Conservation (phyloP, 2,329 filamentous ascomycete species). For the Ilyonectria destructans region DNA sequence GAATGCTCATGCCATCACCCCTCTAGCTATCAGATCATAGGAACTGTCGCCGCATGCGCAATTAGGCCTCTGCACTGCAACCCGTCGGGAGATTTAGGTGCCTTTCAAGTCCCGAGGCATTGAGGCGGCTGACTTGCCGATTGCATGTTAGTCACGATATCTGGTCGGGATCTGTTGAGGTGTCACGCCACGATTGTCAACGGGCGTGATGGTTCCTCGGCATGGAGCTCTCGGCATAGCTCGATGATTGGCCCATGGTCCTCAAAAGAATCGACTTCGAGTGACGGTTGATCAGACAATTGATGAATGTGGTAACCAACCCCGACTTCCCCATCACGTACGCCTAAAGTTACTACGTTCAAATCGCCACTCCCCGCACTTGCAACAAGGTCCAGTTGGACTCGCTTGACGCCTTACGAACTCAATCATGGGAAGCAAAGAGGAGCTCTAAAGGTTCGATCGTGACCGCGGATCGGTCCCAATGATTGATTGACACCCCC, state of each 20-base stretch:
- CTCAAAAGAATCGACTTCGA: conserved; percentile 5
- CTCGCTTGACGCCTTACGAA: neutral
- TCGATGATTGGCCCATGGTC: conserved; percentile 33
- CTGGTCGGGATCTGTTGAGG: conserved; percentile 15
- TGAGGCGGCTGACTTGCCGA: conserved; percentile 31
- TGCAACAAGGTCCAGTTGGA: neutral
- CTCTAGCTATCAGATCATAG: conserved; percentile 38
- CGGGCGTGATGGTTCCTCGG: conserved; percentile 23
- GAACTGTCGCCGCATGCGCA: conserved; percentile 31
- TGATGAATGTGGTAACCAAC: conserved; percentile 18
- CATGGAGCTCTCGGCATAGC: conserved; percentile 23
- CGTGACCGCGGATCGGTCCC: conserved; percentile 31
- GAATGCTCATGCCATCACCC: conserved; percentile 43
- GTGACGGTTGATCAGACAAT: conserved; percentile 12
- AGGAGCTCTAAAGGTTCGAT: conserved; percentile 25
- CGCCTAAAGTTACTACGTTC: neutral
- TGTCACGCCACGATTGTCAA: conserved; percentile 39
- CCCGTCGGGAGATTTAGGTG: conserved; percentile 15
- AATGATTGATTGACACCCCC: conserved; percentile 41
- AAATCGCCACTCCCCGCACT: conserved; percentile 1
- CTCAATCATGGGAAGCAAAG: conserved; percentile 2
- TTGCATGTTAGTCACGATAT: conserved; percentile 40
- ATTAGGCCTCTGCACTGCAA: conserved; percentile 12
- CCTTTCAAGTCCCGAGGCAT: conserved; percentile 24
- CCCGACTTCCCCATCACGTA: neutral